Conservation (phyloP, 192 early-diverging fungal species). For the Mortierella claussenii region DNA sequence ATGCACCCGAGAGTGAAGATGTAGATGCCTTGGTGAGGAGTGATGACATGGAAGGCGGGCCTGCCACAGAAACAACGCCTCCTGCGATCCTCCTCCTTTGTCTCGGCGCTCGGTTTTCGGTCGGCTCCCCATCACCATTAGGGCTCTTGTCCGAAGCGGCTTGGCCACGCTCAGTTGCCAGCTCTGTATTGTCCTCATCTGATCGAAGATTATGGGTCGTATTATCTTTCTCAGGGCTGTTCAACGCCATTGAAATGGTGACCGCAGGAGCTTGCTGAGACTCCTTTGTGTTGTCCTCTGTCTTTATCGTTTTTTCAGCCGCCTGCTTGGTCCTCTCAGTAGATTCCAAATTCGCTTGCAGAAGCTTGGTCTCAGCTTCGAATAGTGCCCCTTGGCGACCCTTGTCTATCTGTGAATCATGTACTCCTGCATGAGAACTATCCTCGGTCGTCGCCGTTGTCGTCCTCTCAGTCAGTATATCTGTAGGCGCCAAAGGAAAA, state of each 20-base stretch:
- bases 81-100: conserved; percentile 37
- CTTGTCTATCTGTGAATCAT: background rate
- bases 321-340: background rate
- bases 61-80: conserved; percentile 28
- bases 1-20: conserved; percentile 24
- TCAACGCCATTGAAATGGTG: background rate
- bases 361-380: conserved; percentile 3
- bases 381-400: background rate
- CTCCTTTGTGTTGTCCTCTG: background rate
- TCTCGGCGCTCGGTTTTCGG: conserved; percentile 3
- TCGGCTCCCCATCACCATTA: background rate
- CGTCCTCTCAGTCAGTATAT: conserved; percentile 4
- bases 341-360: too few species aligned
- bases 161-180: background rate
- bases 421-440: conserved; percentile 1
- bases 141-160: conserved; percentile 10
- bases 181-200: background rate
- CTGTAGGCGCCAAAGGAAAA: too few species aligned
- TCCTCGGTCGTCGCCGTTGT: background rate
- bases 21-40: conserved; percentile 17
- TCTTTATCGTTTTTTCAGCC: too few species aligned
- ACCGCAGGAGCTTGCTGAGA: background rate
- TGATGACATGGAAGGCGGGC: background rate
- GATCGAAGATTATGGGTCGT: background rate
- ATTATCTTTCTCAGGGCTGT: background rate